These are phyloP conservation scores for Claviceps pusilla DNA, from an alignment of 2,329 filamentous ascomycete genomes.

Conservation along the genomic window DNA sequence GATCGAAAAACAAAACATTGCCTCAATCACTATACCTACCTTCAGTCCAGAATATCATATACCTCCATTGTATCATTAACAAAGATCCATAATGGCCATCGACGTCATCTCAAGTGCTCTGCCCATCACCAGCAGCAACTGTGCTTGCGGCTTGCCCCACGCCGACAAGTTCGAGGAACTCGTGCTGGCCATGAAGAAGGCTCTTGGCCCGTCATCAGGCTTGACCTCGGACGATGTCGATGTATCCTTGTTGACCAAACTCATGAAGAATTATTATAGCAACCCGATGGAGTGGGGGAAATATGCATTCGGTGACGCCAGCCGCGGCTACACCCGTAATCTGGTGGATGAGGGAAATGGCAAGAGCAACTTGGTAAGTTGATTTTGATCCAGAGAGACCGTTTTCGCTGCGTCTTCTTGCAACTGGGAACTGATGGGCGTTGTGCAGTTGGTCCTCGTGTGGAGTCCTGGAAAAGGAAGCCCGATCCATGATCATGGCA, in stretches of 20 bases:
- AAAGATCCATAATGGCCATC: constrained; percentile 20
- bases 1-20: background rate
- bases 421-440: background rate
- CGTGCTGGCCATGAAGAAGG: constrained; percentile 56
- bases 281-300: constrained; percentile 53
- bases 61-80: background rate
- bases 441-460: constrained; percentile 59
- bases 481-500: constrained; percentile 76
- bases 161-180: constrained; percentile 50
- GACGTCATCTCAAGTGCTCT: constrained; percentile 16
- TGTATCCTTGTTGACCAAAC: constrained; percentile 48
- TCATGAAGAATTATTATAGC: constrained; percentile 65
- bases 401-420: background rate
- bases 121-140: constrained; percentile 9
- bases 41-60: background rate
- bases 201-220: constrained; percentile 66
- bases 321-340: constrained; percentile 67
- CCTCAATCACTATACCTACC: background rate
- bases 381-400: background rate
- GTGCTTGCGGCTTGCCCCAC: constrained; percentile 12
- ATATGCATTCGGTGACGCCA: constrained; percentile 60
- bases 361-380: constrained; percentile 55
- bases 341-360: constrained; percentile 80
- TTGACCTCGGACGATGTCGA: constrained; percentile 72
- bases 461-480: constrained; percentile 77